These are phyloP conservation scores for Dactylonectria estremocensis DNA, from an alignment of 2,329 filamentous ascomycete genomes.

Conservation along the genomic window DNA sequence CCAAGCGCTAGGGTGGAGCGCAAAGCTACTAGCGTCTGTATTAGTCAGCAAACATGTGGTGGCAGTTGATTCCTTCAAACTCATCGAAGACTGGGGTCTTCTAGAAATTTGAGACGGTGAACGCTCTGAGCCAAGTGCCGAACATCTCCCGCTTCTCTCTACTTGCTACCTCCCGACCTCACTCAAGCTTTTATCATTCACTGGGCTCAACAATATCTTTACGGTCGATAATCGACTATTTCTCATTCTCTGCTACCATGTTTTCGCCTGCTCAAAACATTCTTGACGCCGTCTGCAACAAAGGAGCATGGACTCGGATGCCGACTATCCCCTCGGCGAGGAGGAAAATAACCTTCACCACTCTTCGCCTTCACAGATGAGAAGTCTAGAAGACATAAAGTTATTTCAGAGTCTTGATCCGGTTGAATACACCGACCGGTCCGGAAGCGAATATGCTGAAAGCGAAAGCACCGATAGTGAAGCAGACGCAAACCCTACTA, in stretches of 20 bases:
- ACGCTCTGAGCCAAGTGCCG: conserved; percentile 24
- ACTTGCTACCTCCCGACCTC: background rate
- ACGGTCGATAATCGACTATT: conserved; percentile 22
- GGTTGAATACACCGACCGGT: conserved; percentile 26
- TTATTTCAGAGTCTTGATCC: conserved; percentile 13
- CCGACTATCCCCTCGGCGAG: conserved; percentile 37
- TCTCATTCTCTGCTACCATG: conserved; percentile 47
- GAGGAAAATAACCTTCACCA: conserved; percentile 29
- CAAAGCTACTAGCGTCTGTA: conserved; percentile 34
- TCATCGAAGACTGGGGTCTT: background rate
- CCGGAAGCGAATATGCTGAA: conserved; percentile 34
- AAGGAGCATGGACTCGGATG: conserved; percentile 52
- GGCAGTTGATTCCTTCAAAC: background rate
- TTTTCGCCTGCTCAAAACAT: conserved; percentile 40
- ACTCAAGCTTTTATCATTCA: conserved; percentile 5
- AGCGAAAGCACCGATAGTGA: conserved; percentile 24
- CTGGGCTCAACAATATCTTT: conserved; percentile 15
- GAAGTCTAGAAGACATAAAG: conserved; percentile 12
- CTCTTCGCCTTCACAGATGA: conserved; percentile 31
- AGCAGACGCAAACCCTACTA: conserved; percentile 18
- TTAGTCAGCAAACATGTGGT: conserved; percentile 29
- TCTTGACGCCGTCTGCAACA: conserved; percentile 39
- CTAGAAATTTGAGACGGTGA: conserved; percentile 22
- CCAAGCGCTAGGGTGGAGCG: background rate
- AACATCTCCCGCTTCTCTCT: conserved; percentile 1